Evolutionary conservation across 2,329 filamentous ascomycete genomes (phyloP), one percentile per base, ranked within the genome.

Genomic region (Fusarium coffeatum): DNA sequence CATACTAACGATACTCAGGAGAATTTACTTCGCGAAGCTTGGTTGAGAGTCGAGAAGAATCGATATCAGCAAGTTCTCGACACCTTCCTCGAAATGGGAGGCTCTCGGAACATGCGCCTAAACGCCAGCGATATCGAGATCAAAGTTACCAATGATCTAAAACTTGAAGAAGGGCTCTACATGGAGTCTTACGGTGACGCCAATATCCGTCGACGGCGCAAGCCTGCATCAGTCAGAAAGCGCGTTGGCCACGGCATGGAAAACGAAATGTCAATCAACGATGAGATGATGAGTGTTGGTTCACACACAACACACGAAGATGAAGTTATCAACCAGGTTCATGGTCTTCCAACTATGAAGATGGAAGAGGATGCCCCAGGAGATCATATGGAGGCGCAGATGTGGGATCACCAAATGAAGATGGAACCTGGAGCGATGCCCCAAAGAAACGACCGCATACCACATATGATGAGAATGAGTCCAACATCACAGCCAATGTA

Each of bases 111-210:
- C 55, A 82, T 83, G 64, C 81, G 84, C 34, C 84, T 86, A 78
- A 87, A 83, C 65, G 76, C 82, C 6, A 80, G 79, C 30, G 84
- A 87, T 63, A 79, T 88, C 41, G 83, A 86, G 65, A 80, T 83
- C 71, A 83, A 84, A 69, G 78, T 88, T 3, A 82, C 86, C 56
- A 78, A 77, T 65, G 82, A 85, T 57, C 74, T 81, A 34, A 80
- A 77, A 47, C 73, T 80, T 18, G 79, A 81, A 49, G 78, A 82
- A 59, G 77, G 80, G 6, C 59, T 83, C 22, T 80, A 81, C 60
- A 76, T 81, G 47, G 80, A 84, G 47, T 76, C 80, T 28, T 74
- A 80, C 20, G 78, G 75, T 8, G 82, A 82, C 45, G 73, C 78
- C 16, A 71, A 74, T 42, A 68, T 79, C 8, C 79, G 80, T 28